Conservation (phyloP, 225 moss, liverwort and hornwort genomes). For the Ulota crispa region DNA sequence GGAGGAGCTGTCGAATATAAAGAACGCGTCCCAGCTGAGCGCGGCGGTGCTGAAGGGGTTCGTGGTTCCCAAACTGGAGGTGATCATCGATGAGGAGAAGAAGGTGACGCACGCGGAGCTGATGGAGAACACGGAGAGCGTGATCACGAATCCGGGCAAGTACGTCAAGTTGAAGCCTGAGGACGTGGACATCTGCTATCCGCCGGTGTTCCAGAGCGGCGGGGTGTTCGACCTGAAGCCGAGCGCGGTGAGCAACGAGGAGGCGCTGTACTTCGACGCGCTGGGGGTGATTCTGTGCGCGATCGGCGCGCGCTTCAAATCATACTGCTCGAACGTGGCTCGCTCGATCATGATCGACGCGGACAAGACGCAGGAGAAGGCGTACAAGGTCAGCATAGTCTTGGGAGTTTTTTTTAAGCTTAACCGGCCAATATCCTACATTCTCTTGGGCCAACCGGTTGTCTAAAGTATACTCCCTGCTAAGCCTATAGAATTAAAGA, state of each 20-base stretch:
- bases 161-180: slow-evolving; percentile 79
- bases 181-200: slow-evolving; percentile 98
- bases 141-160: slow-evolving; percentile 84
- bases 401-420: too few species aligned
- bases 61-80: slow-evolving; percentile 95
- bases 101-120: slow-evolving; percentile 96
- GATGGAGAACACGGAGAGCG: slow-evolving; percentile 90
- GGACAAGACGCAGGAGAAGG: slow-evolving; percentile 93
- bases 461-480: too few species aligned
- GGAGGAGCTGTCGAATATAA: slow-evolving; percentile 80
- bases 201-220: slow-evolving; percentile 97
- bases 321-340: slow-evolving; percentile 94
- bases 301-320: slow-evolving; percentile 87
- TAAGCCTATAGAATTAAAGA: too few species aligned
- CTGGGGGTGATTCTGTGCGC: slow-evolving; percentile 94
- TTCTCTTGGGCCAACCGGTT: too few species aligned
- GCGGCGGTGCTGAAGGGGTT: slow-evolving; percentile 81
- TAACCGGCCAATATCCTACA: too few species aligned
- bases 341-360: slow-evolving; percentile 97
- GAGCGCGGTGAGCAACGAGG: slow-evolving; percentile 94
- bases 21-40: slow-evolving; percentile 85
- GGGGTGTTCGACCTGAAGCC: slow-evolving; percentile 91
- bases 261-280: slow-evolving; percentile 88
- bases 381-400: slow-evolving; percentile 87
- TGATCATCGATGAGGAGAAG: slow-evolving; percentile 97